A percentile compares a stretch with the other conserved stretches of the same genome.
These are phyloP conservation scores for Isatis tinctoria DNA, from an alignment of 345 rosid genomes.

Conservation along the genomic window DNA sequence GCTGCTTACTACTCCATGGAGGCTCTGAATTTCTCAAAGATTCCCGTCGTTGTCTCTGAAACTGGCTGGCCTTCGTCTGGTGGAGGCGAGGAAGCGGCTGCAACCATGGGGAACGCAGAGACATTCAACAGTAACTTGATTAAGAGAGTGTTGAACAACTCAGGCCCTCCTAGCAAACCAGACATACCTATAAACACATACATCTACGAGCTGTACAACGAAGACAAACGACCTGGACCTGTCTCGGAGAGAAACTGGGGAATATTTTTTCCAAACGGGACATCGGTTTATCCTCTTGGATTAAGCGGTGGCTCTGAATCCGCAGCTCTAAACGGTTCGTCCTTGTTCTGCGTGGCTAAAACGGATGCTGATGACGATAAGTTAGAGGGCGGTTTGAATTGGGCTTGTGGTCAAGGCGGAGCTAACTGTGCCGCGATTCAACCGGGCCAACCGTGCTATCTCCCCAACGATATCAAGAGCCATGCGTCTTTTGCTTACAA, in stretches of 20 bases:
- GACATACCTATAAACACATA: conserved; percentile 63
- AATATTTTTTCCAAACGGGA: conserved; percentile 64
- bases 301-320: conserved; percentile 34
- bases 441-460: conserved; percentile 61
- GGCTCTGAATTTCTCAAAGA: conserved; percentile 59
- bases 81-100: conserved; percentile 72
- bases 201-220: conserved; percentile 86
- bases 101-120: conserved; percentile 66
- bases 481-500: conserved; percentile 94
- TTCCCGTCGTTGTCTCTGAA: conserved; percentile 79
- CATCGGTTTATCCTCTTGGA: conserved; percentile 61
- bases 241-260: conserved; percentile 91
- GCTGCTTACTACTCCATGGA: conserved; percentile 90
- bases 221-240: conserved; percentile 75
- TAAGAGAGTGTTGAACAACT: conserved; percentile 61
- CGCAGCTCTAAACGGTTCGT: conserved; percentile 45
- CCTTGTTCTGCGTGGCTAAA: conserved; percentile 72
- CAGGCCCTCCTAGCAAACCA: conserved; percentile 90
- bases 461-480: conserved; percentile 50
- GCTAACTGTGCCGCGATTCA: conserved; percentile 78
- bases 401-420: conserved; percentile 96
- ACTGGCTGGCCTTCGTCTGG: conserved; percentile 99
- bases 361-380: conserved; percentile 60
- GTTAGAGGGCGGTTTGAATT: conserved; percentile 69
- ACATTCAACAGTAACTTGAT: conserved; percentile 72